Evolutionary conservation across 768 basidiomycete species (phyloP), one percentile per base, ranked within the genome.

Genomic region (Suillus alpinus): DNA sequence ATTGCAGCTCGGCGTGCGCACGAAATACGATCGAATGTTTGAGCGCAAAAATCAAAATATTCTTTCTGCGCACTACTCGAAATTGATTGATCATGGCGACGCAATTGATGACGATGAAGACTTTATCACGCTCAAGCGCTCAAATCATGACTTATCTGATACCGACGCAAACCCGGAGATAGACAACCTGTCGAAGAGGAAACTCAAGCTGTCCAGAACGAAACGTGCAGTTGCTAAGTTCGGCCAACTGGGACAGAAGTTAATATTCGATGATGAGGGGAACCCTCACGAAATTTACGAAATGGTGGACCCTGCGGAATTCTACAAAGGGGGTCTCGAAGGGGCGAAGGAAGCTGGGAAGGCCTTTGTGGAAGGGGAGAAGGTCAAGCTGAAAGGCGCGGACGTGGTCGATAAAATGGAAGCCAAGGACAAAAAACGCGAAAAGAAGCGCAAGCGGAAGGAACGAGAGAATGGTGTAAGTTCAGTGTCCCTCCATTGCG

Each of bases 11-110:
- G 69, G 72, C 10, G 87, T 91, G 0, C 85, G 91, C 56, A 98
- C 96, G 3, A 98, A 96, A 76, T 97, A 98, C 73, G 96, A 98
- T 74, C 86, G 93, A 57, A 98, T 99, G 95, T 98, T 98, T 71
- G 91, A 92, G 69, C 86, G 95, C 59, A 96, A 93, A 73, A 98
- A 97, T 71, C 95, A 97, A 72, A 89, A 87, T 64, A 88, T 98
- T 53, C 82, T 98, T 36, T 94, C 95, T 0, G 85, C 87, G 62
- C 95, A 97, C 73, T 98, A 97, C 77, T 82, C 79, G 60, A 94
- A 92, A 69, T 86, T 99, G 41, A 79, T 98, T 62, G 91, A 92
- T 62, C 88, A 88, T 65, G 79, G 78, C 44, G 77, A 74, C 9
- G 78, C 73, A 13, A 75, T 69, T 12, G 78, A 77, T 14, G 83